A percentile compares a stretch with the other conserved stretches of the same genome.
Evolutionary conservation across 1,284 basidiomycete genomes (phyloP).

Genomic region (Neolentinus lepideus): DNA sequence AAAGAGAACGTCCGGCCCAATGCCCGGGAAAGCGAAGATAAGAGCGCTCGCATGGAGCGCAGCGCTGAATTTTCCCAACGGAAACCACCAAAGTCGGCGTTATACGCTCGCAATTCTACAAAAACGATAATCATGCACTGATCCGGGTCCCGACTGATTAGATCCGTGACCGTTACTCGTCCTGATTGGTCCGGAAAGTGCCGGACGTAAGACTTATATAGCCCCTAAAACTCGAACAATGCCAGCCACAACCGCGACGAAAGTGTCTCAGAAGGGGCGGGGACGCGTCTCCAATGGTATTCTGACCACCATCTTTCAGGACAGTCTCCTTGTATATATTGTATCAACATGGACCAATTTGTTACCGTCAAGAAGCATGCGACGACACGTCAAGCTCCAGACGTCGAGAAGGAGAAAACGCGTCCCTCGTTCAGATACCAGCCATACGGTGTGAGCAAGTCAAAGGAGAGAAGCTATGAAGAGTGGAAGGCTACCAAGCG

Average conservation of each 20-base stretch:
- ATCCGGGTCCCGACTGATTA: background rate
- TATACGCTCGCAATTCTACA: background rate
- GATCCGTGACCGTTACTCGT: background rate
- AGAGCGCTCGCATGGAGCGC: conserved; percentile 1
- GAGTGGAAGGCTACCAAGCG: conserved; percentile 22
- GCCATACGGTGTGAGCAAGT: conserved; percentile 21
- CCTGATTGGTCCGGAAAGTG: background rate
- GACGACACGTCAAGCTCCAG: conserved; percentile 6
- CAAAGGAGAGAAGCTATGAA: conserved; percentile 18
- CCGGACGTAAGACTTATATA: background rate
- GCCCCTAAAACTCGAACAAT: background rate
- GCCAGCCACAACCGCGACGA: background rate
- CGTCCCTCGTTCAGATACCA: conserved; percentile 21
- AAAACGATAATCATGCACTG: background rate
- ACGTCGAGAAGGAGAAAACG: conserved; percentile 16
- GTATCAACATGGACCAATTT: conserved; percentile 31
- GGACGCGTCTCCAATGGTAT: background rate
- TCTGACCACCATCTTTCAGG: background rate
- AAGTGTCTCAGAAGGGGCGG: background rate
- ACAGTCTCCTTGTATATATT: background rate
- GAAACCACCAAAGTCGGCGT: background rate
- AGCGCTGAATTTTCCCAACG: background rate
- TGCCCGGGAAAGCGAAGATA: conserved; percentile 1
- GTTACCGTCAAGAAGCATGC: conserved; percentile 27
- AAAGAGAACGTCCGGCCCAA: conserved; percentile 1